These are phyloP conservation scores for Didymella segeticola DNA, from an alignment of 2,329 filamentous ascomycete species.

Conservation along the genomic window DNA sequence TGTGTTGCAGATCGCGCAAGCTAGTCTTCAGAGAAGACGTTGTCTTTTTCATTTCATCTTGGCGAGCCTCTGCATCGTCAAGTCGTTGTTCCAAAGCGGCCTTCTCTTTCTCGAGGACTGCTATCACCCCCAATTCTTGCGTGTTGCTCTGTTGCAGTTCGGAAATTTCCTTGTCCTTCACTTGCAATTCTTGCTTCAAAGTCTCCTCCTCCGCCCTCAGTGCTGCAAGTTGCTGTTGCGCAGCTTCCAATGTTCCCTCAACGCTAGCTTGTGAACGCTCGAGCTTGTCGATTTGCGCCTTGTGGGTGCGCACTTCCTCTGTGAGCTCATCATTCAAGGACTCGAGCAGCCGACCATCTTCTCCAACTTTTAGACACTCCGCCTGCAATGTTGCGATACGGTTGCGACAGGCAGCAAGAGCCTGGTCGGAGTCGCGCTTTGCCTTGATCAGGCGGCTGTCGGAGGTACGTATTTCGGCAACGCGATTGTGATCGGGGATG, in stretches of 20 bases:
- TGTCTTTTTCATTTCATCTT: slow-evolving; percentile 34
- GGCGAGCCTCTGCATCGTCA: slow-evolving; percentile 17
- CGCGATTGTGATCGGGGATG: background rate
- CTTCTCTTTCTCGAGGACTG: slow-evolving; percentile 34
- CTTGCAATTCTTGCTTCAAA: slow-evolving; percentile 32
- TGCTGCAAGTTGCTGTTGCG: slow-evolving; percentile 29
- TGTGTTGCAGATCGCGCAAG: slow-evolving; percentile 23
- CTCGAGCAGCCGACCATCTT: slow-evolving; percentile 29
- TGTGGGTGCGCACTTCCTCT: slow-evolving; percentile 38
- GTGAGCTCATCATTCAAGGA: slow-evolving; percentile 29
- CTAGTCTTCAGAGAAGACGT: slow-evolving; percentile 31
- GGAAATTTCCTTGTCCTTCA: slow-evolving; percentile 36
- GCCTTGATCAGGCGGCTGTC: slow-evolving; percentile 46
- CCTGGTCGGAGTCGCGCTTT: slow-evolving; percentile 47
- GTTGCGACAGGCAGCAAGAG: slow-evolving; percentile 43
- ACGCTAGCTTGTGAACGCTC: slow-evolving; percentile 35
- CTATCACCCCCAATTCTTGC: slow-evolving; percentile 29
- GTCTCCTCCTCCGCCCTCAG: slow-evolving; percentile 27
- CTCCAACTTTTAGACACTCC: slow-evolving; percentile 37
- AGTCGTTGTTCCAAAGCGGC: slow-evolving; percentile 28
- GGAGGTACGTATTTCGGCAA: slow-evolving; percentile 37
- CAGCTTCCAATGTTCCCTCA: slow-evolving; percentile 31
- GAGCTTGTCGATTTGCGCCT: slow-evolving; percentile 36
- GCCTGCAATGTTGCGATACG: slow-evolving; percentile 44
- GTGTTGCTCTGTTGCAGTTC: slow-evolving; percentile 28